These are phyloP conservation scores for Melampsora larici-populina DNA, from an alignment of 1,284 basidiomycete species.

Conservation along the genomic window DNA sequence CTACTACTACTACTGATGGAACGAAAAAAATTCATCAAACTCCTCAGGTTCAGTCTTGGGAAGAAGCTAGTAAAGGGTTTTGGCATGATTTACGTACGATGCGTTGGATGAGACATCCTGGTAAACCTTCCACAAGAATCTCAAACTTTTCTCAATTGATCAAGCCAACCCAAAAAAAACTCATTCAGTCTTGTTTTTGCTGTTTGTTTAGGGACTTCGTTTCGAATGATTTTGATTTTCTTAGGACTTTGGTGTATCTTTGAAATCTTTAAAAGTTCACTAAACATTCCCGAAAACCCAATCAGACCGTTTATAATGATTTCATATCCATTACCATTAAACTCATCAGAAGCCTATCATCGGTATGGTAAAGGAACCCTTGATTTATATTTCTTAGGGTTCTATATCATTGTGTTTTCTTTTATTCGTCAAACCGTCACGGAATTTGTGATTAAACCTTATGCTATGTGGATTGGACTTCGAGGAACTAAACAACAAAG, in stretches of 20 bases:
- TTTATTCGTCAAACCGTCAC: slow-evolving; percentile 78
- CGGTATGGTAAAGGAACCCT: slow-evolving; percentile 69
- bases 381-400: slow-evolving; percentile 78
- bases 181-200: slow-evolving; percentile 6
- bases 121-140: slow-evolving; percentile 54
- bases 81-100: slow-evolving; percentile 59
- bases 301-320: slow-evolving; percentile 73
- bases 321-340: slow-evolving; percentile 60
- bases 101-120: slow-evolving; percentile 71
- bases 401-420: slow-evolving; percentile 87
- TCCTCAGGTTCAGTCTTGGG: slow-evolving; percentile 5
- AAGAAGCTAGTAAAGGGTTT: slow-evolving; percentile 54
- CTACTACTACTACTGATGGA: not conserved
- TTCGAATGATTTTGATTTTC: slow-evolving; percentile 45
- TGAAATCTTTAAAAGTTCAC: slow-evolving; percentile 53
- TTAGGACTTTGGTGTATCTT: slow-evolving; percentile 35
- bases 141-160: not conserved
- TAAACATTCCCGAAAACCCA: slow-evolving; percentile 66
- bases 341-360: slow-evolving; percentile 61
- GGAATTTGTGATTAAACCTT: slow-evolving; percentile 66
- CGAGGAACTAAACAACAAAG: slow-evolving; percentile 68
- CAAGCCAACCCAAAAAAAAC: not conserved
- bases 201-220: slow-evolving; percentile 44
- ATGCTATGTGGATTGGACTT: slow-evolving; percentile 71
- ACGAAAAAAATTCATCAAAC: not conserved